phyloP scores from a whole-genome alignment of 768 basidiomycete genomes.

The Candolleomyces eurysporus region DNA sequence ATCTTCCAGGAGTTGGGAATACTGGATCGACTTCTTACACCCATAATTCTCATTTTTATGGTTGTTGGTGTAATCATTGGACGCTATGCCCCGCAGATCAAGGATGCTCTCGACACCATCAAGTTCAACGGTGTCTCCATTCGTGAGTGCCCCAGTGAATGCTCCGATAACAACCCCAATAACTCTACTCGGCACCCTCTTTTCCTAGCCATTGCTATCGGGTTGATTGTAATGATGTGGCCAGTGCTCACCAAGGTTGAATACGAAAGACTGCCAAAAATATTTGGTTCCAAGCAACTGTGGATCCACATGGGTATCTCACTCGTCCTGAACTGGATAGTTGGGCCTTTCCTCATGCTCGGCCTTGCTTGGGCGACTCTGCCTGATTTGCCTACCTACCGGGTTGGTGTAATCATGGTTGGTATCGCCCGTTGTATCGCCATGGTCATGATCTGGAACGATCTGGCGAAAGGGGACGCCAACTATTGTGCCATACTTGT shows the following conservation, averaged over 20 bases:
- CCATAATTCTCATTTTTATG: slow-evolving; percentile 70
- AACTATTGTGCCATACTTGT: slow-evolving; percentile 81
- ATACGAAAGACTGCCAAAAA: slow-evolving; percentile 63
- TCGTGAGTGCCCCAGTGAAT: slow-evolving; percentile 48
- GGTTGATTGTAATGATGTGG: slow-evolving; percentile 88
- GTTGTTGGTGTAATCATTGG: slow-evolving; percentile 75
- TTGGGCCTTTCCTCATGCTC: slow-evolving; percentile 84
- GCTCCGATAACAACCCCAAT: background rate
- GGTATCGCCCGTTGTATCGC: slow-evolving; percentile 73
- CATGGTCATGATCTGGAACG: slow-evolving; percentile 84
- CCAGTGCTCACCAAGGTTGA: slow-evolving; percentile 75
- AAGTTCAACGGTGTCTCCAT: slow-evolving; percentile 71
- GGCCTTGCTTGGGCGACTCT: slow-evolving; percentile 82
- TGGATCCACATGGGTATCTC: slow-evolving; percentile 73
- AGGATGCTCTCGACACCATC: slow-evolving; percentile 57
- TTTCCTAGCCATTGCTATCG: slow-evolving; percentile 68
- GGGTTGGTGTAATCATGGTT: slow-evolving; percentile 80
- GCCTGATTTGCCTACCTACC: slow-evolving; percentile 72
- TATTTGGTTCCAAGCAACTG: slow-evolving; percentile 51
- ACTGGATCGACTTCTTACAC: slow-evolving; percentile 61
- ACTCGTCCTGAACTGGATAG: slow-evolving; percentile 73
- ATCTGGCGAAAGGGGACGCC: slow-evolving; percentile 63
- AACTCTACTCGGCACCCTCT: background rate
- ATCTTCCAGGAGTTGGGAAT: slow-evolving; percentile 43
- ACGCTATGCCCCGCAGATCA: slow-evolving; percentile 58